Base-by-base conservation (phyloP, 257 asterid genomes). In the Hygrophila difformis region DNA sequence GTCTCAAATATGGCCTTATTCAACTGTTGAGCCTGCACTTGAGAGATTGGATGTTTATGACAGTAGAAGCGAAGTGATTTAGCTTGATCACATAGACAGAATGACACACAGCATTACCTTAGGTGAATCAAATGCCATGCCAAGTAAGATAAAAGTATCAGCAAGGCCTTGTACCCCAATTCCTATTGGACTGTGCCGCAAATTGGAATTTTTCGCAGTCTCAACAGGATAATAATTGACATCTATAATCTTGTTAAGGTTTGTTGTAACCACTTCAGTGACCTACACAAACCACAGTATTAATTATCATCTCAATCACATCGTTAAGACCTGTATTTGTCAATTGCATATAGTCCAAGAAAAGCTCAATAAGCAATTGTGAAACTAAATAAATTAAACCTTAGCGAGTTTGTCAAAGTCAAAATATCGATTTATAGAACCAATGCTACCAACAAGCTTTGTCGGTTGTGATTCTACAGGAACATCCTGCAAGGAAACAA, bases 1-100 rank as follows among this genome's bases (percentile, higher is more conserved):
- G 96, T 79, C 78, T 89, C 98, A 68, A 89, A 89, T 44, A 89
- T 84, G 55, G 75, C 97, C 69, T 71, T 89, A 70, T 89, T 88
- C 60, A 89, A 73, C 67, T 89, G 88, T 46, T 89, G 94, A 58
- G 98, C 98, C 98, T 89, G 81, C 37, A 58, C 41, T n/a, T 20
- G 22, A n/a, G 1, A 47, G 34, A 53, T 38, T 22, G 47, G 12
- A 45, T 23, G 31, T 24, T 2, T 47, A n/a, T n/a, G n/a, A n/a
- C n/a, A n/a, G n/a, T 28, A 17, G 26, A 31, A 19, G 3, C n/a
- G 53, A 2, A 59, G 51, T 26, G 37, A 58, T 39, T 43, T 39
- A 31, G 33, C 18, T 14, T 17, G 39, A 16, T 1, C n/a, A 43
- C 4, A 26, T 10, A 16, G 17, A 22, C 43, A 46, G 14, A 29